phyloP scores from a whole-genome alignment of 306 rosid genomes.

The Rosa persica region DNA sequence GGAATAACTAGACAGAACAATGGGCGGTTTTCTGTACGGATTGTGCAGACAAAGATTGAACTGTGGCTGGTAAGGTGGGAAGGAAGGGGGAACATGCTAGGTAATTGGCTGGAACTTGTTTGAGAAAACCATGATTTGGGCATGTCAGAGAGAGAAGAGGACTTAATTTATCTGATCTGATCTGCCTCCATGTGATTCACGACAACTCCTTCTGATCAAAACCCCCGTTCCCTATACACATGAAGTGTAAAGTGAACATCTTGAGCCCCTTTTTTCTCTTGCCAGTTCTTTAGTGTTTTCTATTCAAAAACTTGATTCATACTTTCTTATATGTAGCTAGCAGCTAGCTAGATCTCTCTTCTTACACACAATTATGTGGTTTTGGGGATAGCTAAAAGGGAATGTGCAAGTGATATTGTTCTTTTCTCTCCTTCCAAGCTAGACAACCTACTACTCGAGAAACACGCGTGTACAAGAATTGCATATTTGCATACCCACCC shows the following conservation, averaged over 20 bases:
- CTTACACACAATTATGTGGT: not conserved
- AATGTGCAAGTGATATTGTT: constrained; percentile 36
- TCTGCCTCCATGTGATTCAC: constrained; percentile 63
- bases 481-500: constrained; percentile 13
- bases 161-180: constrained; percentile 29
- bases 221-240: constrained; percentile 4
- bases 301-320: constrained; percentile 15
- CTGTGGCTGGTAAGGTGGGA: constrained; percentile 28
- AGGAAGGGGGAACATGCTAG: constrained; percentile 57
- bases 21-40: constrained; percentile 20
- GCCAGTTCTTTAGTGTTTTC: constrained; percentile 30
- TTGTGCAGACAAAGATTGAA: constrained; percentile 38
- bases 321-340: not conserved
- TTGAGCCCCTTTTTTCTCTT: constrained; percentile 30
- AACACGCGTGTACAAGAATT: constrained; percentile 26
- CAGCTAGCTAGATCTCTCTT: constrained; percentile 17
- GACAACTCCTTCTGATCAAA: constrained; percentile 29
- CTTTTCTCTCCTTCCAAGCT: constrained; percentile 73
- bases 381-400: not conserved
- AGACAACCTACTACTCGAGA: constrained; percentile 55
- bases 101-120: constrained; percentile 46
- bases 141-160: constrained; percentile 52
- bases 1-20: constrained; percentile 22
- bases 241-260: constrained; percentile 54
- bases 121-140: constrained; percentile 64